Evolutionary conservation across 1,284 basidiomycete genomes (phyloP).

Genomic region (Sanguinoderma infundibulare): DNA sequence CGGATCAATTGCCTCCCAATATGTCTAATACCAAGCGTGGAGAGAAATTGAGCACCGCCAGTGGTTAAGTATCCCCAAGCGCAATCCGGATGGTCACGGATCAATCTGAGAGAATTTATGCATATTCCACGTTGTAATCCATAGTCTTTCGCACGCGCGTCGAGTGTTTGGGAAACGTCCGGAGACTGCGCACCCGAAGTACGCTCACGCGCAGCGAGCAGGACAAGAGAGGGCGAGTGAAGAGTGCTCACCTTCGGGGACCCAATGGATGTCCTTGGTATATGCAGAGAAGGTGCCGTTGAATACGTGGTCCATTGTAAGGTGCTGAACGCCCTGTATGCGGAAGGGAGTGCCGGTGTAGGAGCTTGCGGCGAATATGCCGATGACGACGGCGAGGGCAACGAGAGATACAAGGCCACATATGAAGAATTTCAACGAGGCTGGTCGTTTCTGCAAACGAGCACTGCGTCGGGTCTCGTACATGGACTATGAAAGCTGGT

Average conservation of each 20-base stretch:
- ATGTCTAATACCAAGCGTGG: too few relatives aligned
- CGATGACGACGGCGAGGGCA: constrained; percentile 61
- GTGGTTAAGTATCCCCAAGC: too few relatives aligned
- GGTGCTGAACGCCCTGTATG: constrained; percentile 60
- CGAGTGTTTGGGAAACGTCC: neutral
- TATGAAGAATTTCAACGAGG: constrained; percentile 59
- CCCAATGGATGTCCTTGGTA: constrained; percentile 69
- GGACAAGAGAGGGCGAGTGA: neutral
- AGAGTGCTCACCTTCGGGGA: constrained; percentile 77
- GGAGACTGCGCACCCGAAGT: neutral
- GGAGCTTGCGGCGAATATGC: constrained; percentile 70
- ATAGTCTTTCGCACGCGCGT: too few relatives aligned
- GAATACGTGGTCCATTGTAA: constrained; percentile 88
- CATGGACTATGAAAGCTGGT: neutral
- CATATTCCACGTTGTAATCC: too few relatives aligned
- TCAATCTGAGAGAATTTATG: too few relatives aligned
- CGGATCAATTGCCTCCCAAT: too few relatives aligned
- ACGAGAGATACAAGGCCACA: constrained; percentile 58
- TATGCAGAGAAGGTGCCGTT: constrained; percentile 81
- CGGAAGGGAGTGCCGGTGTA: constrained; percentile 62
- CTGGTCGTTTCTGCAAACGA: constrained; percentile 41
- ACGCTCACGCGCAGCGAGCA: neutral
- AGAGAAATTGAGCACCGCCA: too few relatives aligned
- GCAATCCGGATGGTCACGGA: too few relatives aligned
- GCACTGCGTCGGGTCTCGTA: neutral